Evolutionary conservation across 257 asterid genomes (phyloP).

Genomic region (Scutellaria barbata): DNA sequence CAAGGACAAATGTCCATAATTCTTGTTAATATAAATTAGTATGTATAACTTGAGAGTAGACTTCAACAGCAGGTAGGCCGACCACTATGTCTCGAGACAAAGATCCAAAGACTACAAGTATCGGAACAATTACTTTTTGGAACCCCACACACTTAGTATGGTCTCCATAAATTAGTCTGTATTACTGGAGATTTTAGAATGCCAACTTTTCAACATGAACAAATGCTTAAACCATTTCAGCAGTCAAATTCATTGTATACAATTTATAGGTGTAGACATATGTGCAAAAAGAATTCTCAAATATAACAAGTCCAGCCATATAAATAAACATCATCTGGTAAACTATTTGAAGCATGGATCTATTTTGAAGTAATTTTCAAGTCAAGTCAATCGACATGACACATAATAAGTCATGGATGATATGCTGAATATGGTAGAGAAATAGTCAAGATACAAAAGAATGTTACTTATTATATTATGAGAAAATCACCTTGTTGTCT

Average conservation of each 20-base stretch:
- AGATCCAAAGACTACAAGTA: conserved; percentile 17
- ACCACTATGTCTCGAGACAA: background rate
- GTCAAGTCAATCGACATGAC: conserved; percentile 17
- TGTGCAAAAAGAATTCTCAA: background rate
- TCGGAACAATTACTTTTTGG: conserved; percentile 1
- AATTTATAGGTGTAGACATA: conserved; percentile 16
- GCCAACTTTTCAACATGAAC: conserved; percentile 28
- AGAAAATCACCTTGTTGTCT: conserved; percentile 87
- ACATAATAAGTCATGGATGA: conserved; percentile 15
- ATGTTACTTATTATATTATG: conserved; percentile 7
- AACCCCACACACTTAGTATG: conserved; percentile 23
- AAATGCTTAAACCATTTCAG: conserved; percentile 25
- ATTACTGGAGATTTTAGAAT: background rate
- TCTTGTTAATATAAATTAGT: conserved; percentile 16
- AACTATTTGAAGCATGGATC: conserved; percentile 21
- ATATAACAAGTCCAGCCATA: background rate
- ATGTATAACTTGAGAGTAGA: conserved; percentile 13
- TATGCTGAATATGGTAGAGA: conserved; percentile 10
- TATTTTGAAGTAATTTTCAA: conserved; percentile 5
- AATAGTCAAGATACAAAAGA: conserved; percentile 27
- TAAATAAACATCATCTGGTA: background rate
- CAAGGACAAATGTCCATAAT: background rate
- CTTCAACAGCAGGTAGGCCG: background rate
- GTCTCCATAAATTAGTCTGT: conserved; percentile 1
- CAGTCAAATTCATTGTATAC: background rate